Base-by-base conservation (phyloP, 2,329 filamentous ascomycete genomes). In the Calonectria multiphialidica region DNA sequence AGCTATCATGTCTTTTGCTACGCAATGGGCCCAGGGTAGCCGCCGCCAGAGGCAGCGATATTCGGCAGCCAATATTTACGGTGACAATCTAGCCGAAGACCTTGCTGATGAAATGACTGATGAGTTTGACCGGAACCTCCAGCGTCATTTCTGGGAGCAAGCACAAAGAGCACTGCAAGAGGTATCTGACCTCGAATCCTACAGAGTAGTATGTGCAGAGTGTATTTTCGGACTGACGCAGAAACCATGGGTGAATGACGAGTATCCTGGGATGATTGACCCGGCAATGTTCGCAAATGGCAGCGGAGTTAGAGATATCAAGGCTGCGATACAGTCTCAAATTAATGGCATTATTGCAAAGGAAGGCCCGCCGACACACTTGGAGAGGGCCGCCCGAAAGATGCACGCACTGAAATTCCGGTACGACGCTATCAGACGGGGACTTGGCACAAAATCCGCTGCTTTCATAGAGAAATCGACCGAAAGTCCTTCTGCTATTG, bases 211-310 rank as follows among this genome's bases (percentile, higher is more conserved):
- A 0, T 84, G 82, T 33, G 83, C 84, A 0, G 83, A 85, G 67
- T 47, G 85, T 7, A 80, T 85, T 21, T 84, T 85, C 65, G 80
- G 83, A 3, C 44, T 85, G 15, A 82, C 83, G 0, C 83, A 85
- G 68, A 81, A 81, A 68, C 77, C 82, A 2, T 79, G 76, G 67
- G 61, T 66, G 12, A 61, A 35, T 13, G 72, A 78, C 3, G 75
- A 78, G 13, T 67, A 74, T 2, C 33, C 71, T 1, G 18, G 2
- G 13, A 28, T 62, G 15, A 47, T 64, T 5, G 59, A 73, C 8
- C 55, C 63, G 2, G 35, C 55, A 9, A 70, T 66, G 40, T 68
- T 78, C 44, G 67, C 64, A 10, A 61, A 50, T 15, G n/a, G 40
- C 8, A 35, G 44, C 10, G 70, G 66, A 7, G 35, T 42, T 1